phyloP scores from a whole-genome alignment of 1,284 basidiomycete species.

The Singerocomus inundabilis region DNA sequence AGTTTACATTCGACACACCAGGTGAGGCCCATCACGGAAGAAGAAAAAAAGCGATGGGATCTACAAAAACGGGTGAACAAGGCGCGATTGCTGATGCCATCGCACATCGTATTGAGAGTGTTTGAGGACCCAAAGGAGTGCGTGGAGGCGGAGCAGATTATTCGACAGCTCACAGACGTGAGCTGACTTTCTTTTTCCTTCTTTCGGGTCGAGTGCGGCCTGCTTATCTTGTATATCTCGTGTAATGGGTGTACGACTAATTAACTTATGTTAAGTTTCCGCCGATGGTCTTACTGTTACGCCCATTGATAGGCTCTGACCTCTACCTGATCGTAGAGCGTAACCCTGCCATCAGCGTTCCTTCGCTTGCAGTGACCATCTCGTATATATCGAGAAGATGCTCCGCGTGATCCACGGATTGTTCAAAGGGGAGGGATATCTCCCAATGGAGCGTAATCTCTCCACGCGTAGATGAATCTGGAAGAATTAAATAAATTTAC shows the following conservation, averaged over 20 bases:
- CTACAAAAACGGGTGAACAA: slow-evolving; percentile 61
- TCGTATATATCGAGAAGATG: not conserved
- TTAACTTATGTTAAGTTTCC: not conserved
- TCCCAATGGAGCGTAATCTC: not conserved
- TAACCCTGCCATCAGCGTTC: too few relatives aligned
- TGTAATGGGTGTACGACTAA: not conserved
- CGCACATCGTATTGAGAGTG: slow-evolving; percentile 54
- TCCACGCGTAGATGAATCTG: not conserved
- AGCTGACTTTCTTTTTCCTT: not conserved
- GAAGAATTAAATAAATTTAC: not conserved
- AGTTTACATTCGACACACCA: slow-evolving; percentile 10
- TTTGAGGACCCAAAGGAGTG: slow-evolving; percentile 69
- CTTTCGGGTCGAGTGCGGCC: not conserved
- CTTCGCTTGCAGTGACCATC: not conserved
- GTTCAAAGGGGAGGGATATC: not conserved
- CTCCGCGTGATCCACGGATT: not conserved
- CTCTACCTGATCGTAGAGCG: not conserved
- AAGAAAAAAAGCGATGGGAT: slow-evolving; percentile 52
- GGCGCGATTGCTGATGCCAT: slow-evolving; percentile 55
- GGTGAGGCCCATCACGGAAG: slow-evolving; percentile 38
- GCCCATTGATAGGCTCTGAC: not conserved
- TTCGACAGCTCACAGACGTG: slow-evolving; percentile 18
- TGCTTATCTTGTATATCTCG: not conserved
- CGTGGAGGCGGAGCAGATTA: slow-evolving; percentile 49
- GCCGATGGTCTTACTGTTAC: slow-evolving; percentile 1